Evolutionary conservation across 2,329 filamentous ascomycete species (phyloP), one percentile per base, ranked within the genome.

Genomic region (Trichoderma cornu-damae): DNA sequence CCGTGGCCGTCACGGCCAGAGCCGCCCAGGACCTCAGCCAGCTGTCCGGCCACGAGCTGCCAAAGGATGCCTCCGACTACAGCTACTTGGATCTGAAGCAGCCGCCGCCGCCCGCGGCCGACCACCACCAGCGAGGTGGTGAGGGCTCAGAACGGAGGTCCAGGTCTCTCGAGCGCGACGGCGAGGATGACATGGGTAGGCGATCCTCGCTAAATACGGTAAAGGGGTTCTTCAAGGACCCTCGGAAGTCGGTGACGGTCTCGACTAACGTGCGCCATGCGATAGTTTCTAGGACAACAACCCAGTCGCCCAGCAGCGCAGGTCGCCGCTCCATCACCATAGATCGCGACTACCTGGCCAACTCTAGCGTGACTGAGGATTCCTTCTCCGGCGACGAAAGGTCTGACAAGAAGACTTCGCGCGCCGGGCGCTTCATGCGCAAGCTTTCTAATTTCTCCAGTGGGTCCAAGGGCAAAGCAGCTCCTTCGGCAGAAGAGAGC

Each of bases 1-100:
- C 90, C 0, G 84, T 96, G n/a, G 92, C 91, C 44, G 91, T 96
- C 9, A 94, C 88, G 16, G 89, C 92, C 48, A 84, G 87, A 51
- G 96, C 96, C 61, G 77, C 96, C 35, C 84, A 90, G 47, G 87
- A 88, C 62, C 76, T 80, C 9, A 70, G 68, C 18, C 75, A 80
- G 32, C 69, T 69, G 18, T 73, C 69, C 58, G 68, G 69, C 18
- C 66, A 74, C 2, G 78, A 81, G 16, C 64, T 69, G 2, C 71
- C 70, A 2, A 72, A 68, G 35, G 76, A 77, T 50, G 65, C 68
- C 16, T 69, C 67, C 2, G 80, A 83, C 16, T 78, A 74, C 60
- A 69, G 67, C 35, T 74, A 76, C 5, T 61, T 81, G 37, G 79
- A 84, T 16, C 69, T 85, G 18, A 82, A 80, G 68, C 78, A 84